Evolutionary conservation across 1,284 basidiomycete species (phyloP), one percentile per base, ranked within the genome.

Genomic region (Termitomyces sp.): DNA sequence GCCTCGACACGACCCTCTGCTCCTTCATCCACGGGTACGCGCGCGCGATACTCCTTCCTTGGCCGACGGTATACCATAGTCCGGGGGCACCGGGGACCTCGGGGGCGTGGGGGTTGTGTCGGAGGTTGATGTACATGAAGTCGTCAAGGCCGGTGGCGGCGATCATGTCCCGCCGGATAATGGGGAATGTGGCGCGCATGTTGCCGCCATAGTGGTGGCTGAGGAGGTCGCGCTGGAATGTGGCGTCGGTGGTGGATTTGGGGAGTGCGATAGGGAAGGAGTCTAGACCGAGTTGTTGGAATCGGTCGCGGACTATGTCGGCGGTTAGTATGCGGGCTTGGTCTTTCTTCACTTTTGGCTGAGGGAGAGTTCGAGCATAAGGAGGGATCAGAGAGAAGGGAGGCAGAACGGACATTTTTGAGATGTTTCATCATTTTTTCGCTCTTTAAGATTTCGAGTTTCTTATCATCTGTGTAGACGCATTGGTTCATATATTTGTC

Each of bases 31-130:
- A 56, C 10, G 56, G 41, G 7, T 40, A 8, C n/a, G 52, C 50
- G 21, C 39, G 47, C 6, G 15, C 46, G 5, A 31, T 34, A 1
- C 33, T 49, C 17, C n/a, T 39, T 5, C 10, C 51, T 17, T 53
- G 31, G 19, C 51, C 43, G 17, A 58, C 28, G 19, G 36, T 34
- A 58, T 61, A 62, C 50, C 56, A 68, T 2, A 70, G 51, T 1
- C 69, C 68, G 2, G 63, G 63, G 0, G 65, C 61, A 1, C 69
- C 69, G 0, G 69, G 65, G 13, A 66, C 49, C 45, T 68, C 59
- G 8, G 68, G 68, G 7, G 63, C 64, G 15, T 64, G 56, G 0
- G 68, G 65, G 34, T 69, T 67, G 15, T 59, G 60, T 6, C 55
- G 54, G 1, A 63, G 55, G 47, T 61, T 63, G 2, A 63, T 52